Conservation (phyloP, 441 rosid species). For the Adansonia gregorii region DNA sequence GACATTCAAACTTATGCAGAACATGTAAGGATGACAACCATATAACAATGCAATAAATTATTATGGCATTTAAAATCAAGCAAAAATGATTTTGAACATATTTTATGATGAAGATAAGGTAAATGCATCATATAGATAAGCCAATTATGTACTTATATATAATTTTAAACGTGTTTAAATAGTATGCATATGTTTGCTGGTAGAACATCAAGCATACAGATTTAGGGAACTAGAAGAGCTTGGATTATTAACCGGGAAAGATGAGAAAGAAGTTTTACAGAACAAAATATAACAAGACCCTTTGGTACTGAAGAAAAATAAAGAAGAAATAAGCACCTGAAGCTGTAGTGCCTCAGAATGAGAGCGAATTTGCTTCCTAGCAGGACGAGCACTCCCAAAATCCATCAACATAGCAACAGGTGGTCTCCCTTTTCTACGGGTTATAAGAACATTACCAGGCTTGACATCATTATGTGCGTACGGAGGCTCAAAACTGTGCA, state of each 20-base stretch:
- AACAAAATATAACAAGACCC: neutral
- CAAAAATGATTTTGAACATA: neutral
- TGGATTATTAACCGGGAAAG: neutral
- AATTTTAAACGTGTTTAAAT: neutral
- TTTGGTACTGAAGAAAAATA: neutral
- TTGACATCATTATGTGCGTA: constrained; percentile 99
- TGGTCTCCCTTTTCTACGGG: constrained; percentile 77
- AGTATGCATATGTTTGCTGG: neutral
- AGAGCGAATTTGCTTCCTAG: constrained; percentile 83
- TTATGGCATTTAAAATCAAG: constrained; percentile 6
- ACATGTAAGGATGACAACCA: constrained; percentile 9
- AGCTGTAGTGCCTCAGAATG: constrained; percentile 91
- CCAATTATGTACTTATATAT: neutral
- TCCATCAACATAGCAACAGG: constrained; percentile 97
- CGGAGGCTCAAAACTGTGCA: constrained; percentile 93
- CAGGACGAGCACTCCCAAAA: constrained; percentile 94
- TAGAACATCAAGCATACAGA: constrained; percentile 6
- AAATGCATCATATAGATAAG: neutral
- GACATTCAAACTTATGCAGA: neutral
- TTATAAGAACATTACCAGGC: constrained; percentile 94
- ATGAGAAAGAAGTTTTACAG: constrained; percentile 10
- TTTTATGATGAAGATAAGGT: neutral
- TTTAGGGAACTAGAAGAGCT: neutral
- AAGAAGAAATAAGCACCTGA: constrained; percentile 57
- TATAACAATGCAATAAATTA: neutral